phyloP scores from a whole-genome alignment of 306 rosid genomes.

The Morella rubra region DNA sequence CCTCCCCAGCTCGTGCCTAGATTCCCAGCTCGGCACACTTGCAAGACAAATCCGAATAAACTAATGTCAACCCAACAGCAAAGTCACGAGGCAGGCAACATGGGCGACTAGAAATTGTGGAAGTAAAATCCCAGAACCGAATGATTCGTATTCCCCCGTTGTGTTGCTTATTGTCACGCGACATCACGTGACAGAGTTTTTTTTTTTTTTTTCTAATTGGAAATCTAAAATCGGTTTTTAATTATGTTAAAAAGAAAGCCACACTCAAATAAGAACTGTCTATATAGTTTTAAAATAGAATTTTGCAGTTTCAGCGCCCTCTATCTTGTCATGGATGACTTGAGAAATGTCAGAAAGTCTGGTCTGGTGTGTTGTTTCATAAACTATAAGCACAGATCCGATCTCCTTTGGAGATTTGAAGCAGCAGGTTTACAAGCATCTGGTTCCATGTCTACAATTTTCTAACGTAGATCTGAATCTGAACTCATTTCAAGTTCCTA shows the following conservation, averaged over 20 bases:
- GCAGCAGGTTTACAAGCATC: constrained; percentile 31
- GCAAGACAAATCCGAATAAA: constrained; percentile 37
- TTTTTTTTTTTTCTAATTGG: constrained; percentile 8
- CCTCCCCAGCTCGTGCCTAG: constrained; percentile 54
- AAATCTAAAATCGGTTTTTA: neutral
- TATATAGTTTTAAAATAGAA: constrained; percentile 2
- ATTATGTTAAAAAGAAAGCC: constrained; percentile 20
- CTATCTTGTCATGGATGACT: constrained; percentile 2
- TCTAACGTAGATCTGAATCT: constrained; percentile 42
- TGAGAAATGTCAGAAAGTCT: neutral
- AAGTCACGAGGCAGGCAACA: constrained; percentile 56
- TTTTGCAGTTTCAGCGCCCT: constrained; percentile 8
- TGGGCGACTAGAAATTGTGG: neutral
- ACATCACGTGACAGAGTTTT: constrained; percentile 46
- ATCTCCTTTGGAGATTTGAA: constrained; percentile 25
- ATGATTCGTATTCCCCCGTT: constrained; percentile 24
- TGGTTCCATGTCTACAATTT: constrained; percentile 10
- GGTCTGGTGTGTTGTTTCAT: neutral
- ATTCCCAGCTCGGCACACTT: constrained; percentile 45
- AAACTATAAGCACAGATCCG: constrained; percentile 39
- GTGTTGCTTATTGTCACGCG: constrained; percentile 37
- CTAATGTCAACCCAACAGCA: constrained; percentile 30
- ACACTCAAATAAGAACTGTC: constrained; percentile 18
- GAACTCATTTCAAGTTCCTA: constrained; percentile 21
- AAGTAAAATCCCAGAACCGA: constrained; percentile 8